A percentile compares a stretch with the other conserved stretches of the same genome.
Evolutionary conservation across 176 grass and related monocot species (phyloP).

Genomic region (Phyllostachys edulis): DNA sequence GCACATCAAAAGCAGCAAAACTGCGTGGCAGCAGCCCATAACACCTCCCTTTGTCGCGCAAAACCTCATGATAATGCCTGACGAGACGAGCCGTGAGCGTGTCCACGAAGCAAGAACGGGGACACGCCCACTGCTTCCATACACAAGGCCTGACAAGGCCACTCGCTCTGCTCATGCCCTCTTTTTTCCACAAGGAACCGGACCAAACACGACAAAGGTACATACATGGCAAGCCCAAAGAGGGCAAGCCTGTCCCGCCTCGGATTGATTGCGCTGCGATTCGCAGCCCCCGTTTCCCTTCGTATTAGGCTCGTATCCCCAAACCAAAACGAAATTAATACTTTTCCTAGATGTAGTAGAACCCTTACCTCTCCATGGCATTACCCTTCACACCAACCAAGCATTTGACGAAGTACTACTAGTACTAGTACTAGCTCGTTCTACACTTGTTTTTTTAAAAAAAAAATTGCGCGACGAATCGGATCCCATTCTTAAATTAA

Average conservation of each 20-base stretch:
- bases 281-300: neutral
- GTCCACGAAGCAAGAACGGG: neutral
- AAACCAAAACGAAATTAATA: slow-evolving; percentile 11
- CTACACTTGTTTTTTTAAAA: slow-evolving; percentile 4
- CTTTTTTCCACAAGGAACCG: slow-evolving; percentile 28
- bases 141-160: slow-evolving; percentile 25
- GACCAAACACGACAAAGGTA: slow-evolving; percentile 30
- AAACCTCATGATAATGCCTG: neutral
- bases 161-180: slow-evolving; percentile 18
- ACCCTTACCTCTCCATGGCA: neutral
- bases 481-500: slow-evolving; percentile 27
- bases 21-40: slow-evolving; percentile 12
- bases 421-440: neutral
- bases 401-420: neutral
- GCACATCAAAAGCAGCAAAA: slow-evolving; percentile 32
- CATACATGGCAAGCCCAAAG: slow-evolving; percentile 39
- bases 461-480: slow-evolving; percentile 29
- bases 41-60: neutral
- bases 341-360: neutral
- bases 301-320: slow-evolving; percentile 36
- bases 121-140: slow-evolving; percentile 41
- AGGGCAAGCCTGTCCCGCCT: slow-evolving; percentile 37
- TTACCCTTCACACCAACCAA: neutral
- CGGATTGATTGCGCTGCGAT: slow-evolving; percentile 32
- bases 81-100: slow-evolving; percentile 34